A percentile compares a stretch with the other conserved stretches of the same genome.
Evolutionary conservation across 1,284 basidiomycete genomes (phyloP).

Genomic region (Rhodofomes roseus): DNA sequence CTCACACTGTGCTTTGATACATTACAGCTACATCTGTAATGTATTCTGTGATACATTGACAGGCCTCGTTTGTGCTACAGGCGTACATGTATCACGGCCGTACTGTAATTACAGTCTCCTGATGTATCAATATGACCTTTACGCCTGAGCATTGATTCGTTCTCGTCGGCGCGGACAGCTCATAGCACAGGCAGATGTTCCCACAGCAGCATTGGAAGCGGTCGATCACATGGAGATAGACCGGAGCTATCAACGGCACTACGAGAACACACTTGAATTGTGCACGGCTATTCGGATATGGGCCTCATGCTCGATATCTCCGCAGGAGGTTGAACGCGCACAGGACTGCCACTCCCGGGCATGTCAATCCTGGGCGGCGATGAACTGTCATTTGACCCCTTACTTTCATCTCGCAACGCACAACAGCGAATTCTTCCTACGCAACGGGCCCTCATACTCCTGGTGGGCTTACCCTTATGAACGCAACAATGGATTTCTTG

Average conservation of each 20-base stretch:
- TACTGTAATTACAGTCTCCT: no score
- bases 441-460: slow-evolving; percentile 5
- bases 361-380: slow-evolving; percentile 20
- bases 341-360: slow-evolving; percentile 9
- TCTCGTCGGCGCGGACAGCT: neutral
- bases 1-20: no score
- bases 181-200: slow-evolving; percentile 1
- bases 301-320: slow-evolving; percentile 15
- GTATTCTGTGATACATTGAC: no score
- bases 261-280: slow-evolving; percentile 16
- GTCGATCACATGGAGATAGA: slow-evolving; percentile 8
- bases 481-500: slow-evolving; percentile 10
- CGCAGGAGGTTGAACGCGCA: slow-evolving; percentile 17
- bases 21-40: no score
- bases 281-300: slow-evolving; percentile 20
- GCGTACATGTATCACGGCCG: no score
- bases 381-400: slow-evolving; percentile 21
- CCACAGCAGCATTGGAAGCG: slow-evolving; percentile 5
- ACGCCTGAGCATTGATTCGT: no score
- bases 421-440: neutral
- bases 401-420: slow-evolving; percentile 19
- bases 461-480: slow-evolving; percentile 12
- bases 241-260: slow-evolving; percentile 18
- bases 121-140: no score
- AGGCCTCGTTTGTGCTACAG: no score